Conservation (phyloP, 164 flowering plant genomes). For the Umbilicus rupestris region DNA sequence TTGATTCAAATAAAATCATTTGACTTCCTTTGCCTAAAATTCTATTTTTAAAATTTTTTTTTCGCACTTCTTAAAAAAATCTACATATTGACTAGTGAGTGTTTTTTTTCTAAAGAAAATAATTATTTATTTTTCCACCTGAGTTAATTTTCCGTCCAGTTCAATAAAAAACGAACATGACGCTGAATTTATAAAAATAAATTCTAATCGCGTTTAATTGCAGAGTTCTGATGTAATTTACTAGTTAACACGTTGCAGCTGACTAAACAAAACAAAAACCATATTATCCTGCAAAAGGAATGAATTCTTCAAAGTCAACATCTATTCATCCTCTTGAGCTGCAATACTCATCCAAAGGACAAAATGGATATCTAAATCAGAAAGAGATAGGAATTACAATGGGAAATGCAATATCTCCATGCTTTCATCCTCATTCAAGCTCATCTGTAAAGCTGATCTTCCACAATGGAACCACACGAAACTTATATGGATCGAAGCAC, state of each 20-base stretch:
- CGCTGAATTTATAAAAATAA: too few relatives aligned
- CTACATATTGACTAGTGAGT: too few relatives aligned
- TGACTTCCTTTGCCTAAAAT: too few relatives aligned
- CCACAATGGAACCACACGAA: background rate
- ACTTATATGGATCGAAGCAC: background rate
- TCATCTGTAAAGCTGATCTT: background rate
- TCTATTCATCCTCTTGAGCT: background rate
- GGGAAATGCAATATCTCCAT: conserved; percentile 5
- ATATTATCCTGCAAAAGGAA: background rate
- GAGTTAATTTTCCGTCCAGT: too few relatives aligned
- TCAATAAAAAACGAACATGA: too few relatives aligned
- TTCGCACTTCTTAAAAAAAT: too few relatives aligned
- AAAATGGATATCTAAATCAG: background rate
- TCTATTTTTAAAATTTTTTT: too few relatives aligned
- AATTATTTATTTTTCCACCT: too few relatives aligned
- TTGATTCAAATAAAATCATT: too few relatives aligned
- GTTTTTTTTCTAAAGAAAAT: too few relatives aligned
- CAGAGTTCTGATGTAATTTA: too few relatives aligned
- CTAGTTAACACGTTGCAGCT: conserved; percentile 4
- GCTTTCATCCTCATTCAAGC: conserved; percentile 5
- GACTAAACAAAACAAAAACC: background rate
- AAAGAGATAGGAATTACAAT: background rate
- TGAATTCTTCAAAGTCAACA: background rate
- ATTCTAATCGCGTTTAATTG: too few relatives aligned
- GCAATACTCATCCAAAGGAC: background rate